Conservation (phyloP, 78 protist genomes). For the Cyanophora paradoxa region DNA sequence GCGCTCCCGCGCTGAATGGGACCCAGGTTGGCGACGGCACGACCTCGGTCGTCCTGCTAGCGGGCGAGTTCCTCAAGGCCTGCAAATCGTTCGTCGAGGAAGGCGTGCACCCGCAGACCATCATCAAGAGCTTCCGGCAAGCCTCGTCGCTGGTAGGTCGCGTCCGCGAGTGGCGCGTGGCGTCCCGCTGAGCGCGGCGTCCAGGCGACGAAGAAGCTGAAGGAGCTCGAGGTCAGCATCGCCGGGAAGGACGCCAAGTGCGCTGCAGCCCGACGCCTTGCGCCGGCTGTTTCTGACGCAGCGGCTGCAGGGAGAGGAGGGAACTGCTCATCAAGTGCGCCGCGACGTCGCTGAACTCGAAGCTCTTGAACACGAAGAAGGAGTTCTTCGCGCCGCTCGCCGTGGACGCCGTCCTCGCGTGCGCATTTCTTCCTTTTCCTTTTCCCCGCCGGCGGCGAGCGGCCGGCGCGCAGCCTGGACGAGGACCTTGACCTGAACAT, state of each 20-base stretch:
- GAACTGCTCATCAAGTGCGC: conserved; percentile 86
- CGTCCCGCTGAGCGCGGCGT: background rate
- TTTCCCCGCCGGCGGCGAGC: background rate
- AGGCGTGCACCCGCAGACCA: conserved; percentile 94
- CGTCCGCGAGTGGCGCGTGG: background rate
- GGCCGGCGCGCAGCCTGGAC: conserved; percentile 79
- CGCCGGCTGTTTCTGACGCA: too few species aligned
- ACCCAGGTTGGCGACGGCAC: conserved; percentile 98
- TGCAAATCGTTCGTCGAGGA: conserved; percentile 95
- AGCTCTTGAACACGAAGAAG: conserved; percentile 78
- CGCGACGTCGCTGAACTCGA: conserved; percentile 92
- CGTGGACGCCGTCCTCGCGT: conserved; percentile 61
- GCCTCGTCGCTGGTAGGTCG: conserved; percentile 51
- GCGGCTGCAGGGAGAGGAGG: conserved; percentile 43
- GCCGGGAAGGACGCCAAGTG: background rate
- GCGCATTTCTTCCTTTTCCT: background rate
- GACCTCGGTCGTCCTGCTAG: conserved; percentile 95
- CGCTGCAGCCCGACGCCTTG: too few species aligned
- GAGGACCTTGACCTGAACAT: conserved; percentile 71
- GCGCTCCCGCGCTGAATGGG: too few species aligned
- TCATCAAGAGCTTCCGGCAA: conserved; percentile 76
- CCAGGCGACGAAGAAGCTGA: conserved; percentile 41
- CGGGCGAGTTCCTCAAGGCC: conserved; percentile 89
- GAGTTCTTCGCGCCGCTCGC: conserved; percentile 91
- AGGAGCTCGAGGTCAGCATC: conserved; percentile 30